Conservation (phyloP, 108 stramenopile species). For the Cyclotella cryptica region DNA sequence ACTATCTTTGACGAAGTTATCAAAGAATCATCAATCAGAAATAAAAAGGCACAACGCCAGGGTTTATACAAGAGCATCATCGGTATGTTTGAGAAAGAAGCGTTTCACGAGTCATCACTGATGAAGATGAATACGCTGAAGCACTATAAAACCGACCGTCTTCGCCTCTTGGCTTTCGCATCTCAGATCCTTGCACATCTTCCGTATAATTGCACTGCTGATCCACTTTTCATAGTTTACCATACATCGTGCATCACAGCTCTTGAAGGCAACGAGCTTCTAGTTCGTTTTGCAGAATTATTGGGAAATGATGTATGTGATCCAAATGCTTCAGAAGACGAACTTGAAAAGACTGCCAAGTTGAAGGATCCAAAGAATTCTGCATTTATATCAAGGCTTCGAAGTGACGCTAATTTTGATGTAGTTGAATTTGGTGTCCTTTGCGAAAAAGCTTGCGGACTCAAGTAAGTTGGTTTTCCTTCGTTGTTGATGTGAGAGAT, state of each 20-base stretch:
- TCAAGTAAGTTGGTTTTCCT: conserved; percentile 31
- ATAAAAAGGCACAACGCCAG: conserved; percentile 71
- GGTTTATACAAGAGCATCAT: conserved; percentile 66
- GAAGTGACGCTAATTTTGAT: conserved; percentile 38
- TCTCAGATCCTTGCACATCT: conserved; percentile 85
- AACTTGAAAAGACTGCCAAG: conserved; percentile 64
- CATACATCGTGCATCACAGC: conserved; percentile 63
- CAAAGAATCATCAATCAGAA: conserved; percentile 72
- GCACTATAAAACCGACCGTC: conserved; percentile 42
- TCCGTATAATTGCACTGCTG: conserved; percentile 72
- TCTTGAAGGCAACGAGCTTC: conserved; percentile 66
- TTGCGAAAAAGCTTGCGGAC: conserved; percentile 66
- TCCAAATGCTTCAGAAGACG: conserved; percentile 69
- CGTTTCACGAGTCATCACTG: conserved; percentile 9
- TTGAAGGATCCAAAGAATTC: conserved; percentile 54
- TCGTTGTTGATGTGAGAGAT: neutral
- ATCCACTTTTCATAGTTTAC: conserved; percentile 83
- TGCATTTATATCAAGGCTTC: conserved; percentile 27
- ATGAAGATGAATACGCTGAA: conserved; percentile 18
- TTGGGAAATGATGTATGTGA: conserved; percentile 70
- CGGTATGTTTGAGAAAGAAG: conserved; percentile 49
- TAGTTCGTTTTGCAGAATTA: conserved; percentile 68
- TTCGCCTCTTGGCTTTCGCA: conserved; percentile 74
- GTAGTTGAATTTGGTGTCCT: conserved; percentile 58
- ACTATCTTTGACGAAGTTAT: conserved; percentile 86